phyloP scores from a whole-genome alignment of 805 yeast genomes.

The Yarrowia hollandica region DNA sequence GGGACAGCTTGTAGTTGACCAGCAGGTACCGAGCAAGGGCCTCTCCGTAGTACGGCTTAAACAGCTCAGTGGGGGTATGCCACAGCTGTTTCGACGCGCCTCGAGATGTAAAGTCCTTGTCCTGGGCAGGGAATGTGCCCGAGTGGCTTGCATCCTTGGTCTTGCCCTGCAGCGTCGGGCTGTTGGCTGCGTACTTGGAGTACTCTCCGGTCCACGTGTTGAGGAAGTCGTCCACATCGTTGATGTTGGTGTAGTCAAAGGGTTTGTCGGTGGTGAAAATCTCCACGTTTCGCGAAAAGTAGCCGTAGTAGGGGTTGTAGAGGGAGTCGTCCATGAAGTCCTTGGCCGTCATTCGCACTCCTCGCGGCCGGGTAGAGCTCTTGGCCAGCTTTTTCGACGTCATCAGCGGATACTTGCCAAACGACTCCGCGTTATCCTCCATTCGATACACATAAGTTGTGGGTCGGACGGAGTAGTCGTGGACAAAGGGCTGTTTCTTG shows the following conservation, averaged over 20 bases:
- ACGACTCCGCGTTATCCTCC: slow-evolving; percentile 43
- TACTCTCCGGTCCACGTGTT: slow-evolving; percentile 66
- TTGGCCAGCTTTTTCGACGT: slow-evolving; percentile 43
- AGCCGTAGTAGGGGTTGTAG: slow-evolving; percentile 80
- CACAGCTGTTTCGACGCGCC: slow-evolving; percentile 61
- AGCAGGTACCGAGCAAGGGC: slow-evolving; percentile 79
- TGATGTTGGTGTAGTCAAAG: slow-evolving; percentile 57
- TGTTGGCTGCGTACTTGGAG: slow-evolving; percentile 48
- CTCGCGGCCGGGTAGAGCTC: slow-evolving; percentile 51
- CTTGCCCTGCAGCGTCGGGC: slow-evolving; percentile 33
- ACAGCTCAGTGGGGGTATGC: slow-evolving; percentile 89
- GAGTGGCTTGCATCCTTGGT: slow-evolving; percentile 30
- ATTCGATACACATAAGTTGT: slow-evolving; percentile 41
- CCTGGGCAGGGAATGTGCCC: slow-evolving; percentile 24
- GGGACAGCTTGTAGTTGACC: slow-evolving; percentile 65
- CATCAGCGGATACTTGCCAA: slow-evolving; percentile 49
- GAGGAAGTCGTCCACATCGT: slow-evolving; percentile 69
- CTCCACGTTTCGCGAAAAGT: slow-evolving; percentile 74
- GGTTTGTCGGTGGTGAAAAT: slow-evolving; percentile 69
- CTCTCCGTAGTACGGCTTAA: slow-evolving; percentile 79
- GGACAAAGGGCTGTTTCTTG: slow-evolving; percentile 31
- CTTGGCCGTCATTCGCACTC: slow-evolving; percentile 67
- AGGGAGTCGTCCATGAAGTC: slow-evolving; percentile 85
- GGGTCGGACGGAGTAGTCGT: slow-evolving; percentile 42
- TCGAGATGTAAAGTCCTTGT: slow-evolving; percentile 24